Base-by-base conservation (phyloP, 345 rosid species). In the Citrus glauca region DNA sequence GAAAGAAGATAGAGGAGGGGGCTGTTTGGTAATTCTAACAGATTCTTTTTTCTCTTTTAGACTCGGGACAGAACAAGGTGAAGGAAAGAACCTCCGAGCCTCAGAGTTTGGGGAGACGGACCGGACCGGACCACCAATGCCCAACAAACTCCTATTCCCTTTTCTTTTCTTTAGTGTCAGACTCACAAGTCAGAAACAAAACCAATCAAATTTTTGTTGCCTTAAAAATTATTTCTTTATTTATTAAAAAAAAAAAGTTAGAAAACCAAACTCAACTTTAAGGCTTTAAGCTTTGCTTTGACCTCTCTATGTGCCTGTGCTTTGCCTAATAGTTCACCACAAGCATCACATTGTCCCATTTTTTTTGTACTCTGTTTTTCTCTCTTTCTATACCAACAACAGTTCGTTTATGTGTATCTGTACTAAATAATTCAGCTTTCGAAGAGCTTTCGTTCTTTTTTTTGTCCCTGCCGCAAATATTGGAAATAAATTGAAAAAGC, bases 291-390 rank as follows among this genome's bases (percentile, higher is more conserved):
- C 66, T 74, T 79, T 63, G 72, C 86, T 80, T 84, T 80, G 89
- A 86, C 89, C 83, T 70, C 73, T 45, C 77, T 64, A 59, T 55
- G 77, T 64, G 66, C 4, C 7, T 25, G 75, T 66, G 75, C 61
- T 75, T 66, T 75, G 78, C 81, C 87, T 73, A 32, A 48, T 50
- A 76, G 76, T 80, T 75, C 83, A 77, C 74, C 78, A 84, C 73
- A 28, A 69, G 38, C 78, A 73, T 45, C 60, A 68, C 86, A 70
- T 77, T 78, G 40, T 32, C 48, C 33, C 81, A 32, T 5, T 81
- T 73, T 73, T 72, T 53, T 53, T 53, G 22, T 16, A 4, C 22
- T 59, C 64, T 56, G 75, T 66, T 28, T 71, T 45, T 70, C 72
- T 77, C 76, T 66, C 71, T 73, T 66, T 63, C 9, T 38, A 48